Percentiles rank a stretch among this genome's conserved stretches.
Evolutionary conservation across 495 filamentous ascomycete species (phyloP).

Genomic region (Neurospora pannonica): DNA sequence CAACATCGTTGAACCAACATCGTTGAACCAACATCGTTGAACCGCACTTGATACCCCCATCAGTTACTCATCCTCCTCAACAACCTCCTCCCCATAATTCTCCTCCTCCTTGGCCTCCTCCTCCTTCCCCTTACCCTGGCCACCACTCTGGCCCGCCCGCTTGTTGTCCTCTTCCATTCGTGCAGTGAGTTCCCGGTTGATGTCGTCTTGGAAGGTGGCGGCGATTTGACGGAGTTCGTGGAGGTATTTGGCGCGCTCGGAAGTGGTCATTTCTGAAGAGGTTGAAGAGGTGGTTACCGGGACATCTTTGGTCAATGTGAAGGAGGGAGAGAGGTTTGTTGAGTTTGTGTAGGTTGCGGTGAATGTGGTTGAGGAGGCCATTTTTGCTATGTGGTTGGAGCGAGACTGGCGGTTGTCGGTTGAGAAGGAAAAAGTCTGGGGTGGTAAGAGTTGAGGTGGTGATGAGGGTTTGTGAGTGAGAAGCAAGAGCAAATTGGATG

Average conservation of each 20-base stretch:
- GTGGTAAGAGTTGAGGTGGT: not conserved
- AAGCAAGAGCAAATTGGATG: not conserved
- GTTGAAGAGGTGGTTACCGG: constrained; percentile 21
- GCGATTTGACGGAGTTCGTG: constrained; percentile 51
- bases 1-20: not conserved
- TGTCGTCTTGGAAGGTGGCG: constrained; percentile 52
- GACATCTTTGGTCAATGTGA: constrained; percentile 32
- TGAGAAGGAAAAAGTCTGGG: too few relatives aligned
- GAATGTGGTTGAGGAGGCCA: constrained; percentile 10
- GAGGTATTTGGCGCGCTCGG: constrained; percentile 53
- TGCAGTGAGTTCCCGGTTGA: constrained; percentile 79
- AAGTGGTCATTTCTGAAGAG: constrained; percentile 10
- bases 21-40: not conserved
- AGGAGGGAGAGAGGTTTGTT: constrained; percentile 32
- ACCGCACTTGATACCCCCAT: too few relatives aligned
- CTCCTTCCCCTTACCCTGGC: constrained; percentile 23
- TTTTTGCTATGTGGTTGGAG: constrained; percentile 3
- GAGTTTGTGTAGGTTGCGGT: constrained; percentile 53
- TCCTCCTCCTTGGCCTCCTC: constrained; percentile 79
- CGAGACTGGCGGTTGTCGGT: too few relatives aligned
- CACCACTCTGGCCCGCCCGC: constrained; percentile 14
- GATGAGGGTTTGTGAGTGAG: not conserved
- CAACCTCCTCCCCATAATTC: constrained; percentile 75
- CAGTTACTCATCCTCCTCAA: constrained; percentile 37
- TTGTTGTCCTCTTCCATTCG: constrained; percentile 84